Percentiles rank a stretch among this genome's conserved stretches.
Evolutionary conservation across 306 rosid genomes (phyloP).

Genomic region (Pyrus betulifolia): DNA sequence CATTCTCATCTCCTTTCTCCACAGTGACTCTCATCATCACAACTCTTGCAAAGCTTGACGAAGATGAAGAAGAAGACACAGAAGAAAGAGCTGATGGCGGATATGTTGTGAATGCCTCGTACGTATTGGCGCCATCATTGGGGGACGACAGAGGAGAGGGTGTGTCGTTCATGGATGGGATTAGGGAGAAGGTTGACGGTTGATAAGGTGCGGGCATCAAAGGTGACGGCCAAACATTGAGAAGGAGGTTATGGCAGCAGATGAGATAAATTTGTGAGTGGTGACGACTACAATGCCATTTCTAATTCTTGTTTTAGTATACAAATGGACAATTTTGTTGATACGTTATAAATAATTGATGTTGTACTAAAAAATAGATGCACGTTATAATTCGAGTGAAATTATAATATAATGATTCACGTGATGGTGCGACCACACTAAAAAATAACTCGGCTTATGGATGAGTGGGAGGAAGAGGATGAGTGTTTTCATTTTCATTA

Average conservation of each 20-base stretch:
- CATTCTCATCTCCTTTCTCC: no score
- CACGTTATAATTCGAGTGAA: not conserved
- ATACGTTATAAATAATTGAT: no score
- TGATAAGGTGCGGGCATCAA: not conserved
- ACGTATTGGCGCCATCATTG: slow-evolving; percentile 28
- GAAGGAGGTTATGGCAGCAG: not conserved
- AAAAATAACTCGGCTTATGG: not conserved
- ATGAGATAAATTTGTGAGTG: not conserved
- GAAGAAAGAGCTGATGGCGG: slow-evolving; percentile 64
- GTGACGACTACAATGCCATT: no score
- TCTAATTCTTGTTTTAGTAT: no score
- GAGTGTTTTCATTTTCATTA: not conserved
- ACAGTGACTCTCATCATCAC: no score
- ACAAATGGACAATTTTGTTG: not conserved
- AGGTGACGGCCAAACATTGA: not conserved
- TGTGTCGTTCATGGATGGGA: slow-evolving; percentile 20
- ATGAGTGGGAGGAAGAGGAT: not conserved
- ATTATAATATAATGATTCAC: no score
- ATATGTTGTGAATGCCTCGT: slow-evolving; percentile 56
- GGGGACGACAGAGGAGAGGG: slow-evolving; percentile 50
- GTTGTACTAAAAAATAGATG: no score
- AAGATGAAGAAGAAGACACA: slow-evolving; percentile 70
- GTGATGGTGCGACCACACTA: not conserved
- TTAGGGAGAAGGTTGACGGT: not conserved
- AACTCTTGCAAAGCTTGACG: slow-evolving; percentile 61